Evolutionary conservation across 2,329 filamentous ascomycete genomes (phyloP), one percentile per base, ranked within the genome.

Genomic region (Alternaria sp.): DNA sequence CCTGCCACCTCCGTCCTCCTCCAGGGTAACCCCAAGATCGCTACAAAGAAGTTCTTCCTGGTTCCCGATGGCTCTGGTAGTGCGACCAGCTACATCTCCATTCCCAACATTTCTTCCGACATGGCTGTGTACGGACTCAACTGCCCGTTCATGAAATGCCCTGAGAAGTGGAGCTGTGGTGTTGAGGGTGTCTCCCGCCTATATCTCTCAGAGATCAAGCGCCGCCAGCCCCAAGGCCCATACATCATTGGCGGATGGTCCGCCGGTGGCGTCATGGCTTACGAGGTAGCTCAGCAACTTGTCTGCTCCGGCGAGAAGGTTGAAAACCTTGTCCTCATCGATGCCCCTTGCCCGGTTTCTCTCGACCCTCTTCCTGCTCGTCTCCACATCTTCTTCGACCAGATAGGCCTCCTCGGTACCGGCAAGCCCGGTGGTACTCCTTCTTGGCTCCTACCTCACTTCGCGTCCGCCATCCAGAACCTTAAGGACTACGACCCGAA

Each of bases 391-490:
- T 92, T 90, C 83, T 91, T 92, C 69, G 88, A 88, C 53, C 82
- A 84, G 46, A 89, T 91, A 53, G 90, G 90, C 54, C 84, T 92
- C 2, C 85, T 92, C 26, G 90, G 89, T 23, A 88, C 88, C 50
- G 80, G 83, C 28, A 82, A 82, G 76, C 80, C 76, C 66, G 80
- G 70, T 65, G 88, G 87, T 75, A 85, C 89, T 37, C 90, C 90
- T 0, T 79, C 83, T n/a, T 92, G 90, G 90, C 83, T 92, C 14
- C 83, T 90, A 2, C 88, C 87, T 56, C 90, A 93, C 77, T 92
- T 92, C 74, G 83, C 86, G 0, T 86, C 88, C 23, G 87, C 87
- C 21, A 88, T 92, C 54, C 82, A 83, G 49, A 88, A 88, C 14
- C 80, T 93, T 29, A 88, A 87, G 68, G 86, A 85, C 71, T 92